Conservation (phyloP, 495 filamentous ascomycete species). For the Penicillium riverlandense region DNA sequence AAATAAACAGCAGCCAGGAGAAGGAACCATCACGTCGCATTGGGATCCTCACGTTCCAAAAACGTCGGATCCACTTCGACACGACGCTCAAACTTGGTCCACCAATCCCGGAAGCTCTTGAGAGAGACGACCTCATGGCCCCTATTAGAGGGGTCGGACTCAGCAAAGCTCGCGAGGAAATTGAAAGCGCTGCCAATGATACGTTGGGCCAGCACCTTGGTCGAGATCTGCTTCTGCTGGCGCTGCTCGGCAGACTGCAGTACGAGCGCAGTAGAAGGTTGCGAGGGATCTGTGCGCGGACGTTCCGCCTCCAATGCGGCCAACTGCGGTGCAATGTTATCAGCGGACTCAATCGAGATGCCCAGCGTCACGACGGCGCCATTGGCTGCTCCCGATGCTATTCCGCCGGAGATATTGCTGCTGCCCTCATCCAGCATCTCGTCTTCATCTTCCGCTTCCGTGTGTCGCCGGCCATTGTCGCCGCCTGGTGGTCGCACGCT, state of each 20-base stretch:
- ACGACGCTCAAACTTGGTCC: slow-evolving; percentile 89
- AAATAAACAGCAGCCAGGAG: not conserved
- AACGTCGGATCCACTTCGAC: slow-evolving; percentile 83
- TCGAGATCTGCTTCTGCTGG: slow-evolving; percentile 41
- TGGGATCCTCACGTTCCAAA: slow-evolving; percentile 68
- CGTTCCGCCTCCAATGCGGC: slow-evolving; percentile 44
- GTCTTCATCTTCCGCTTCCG: slow-evolving; percentile 29
- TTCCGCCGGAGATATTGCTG: not conserved
- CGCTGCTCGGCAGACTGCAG: slow-evolving; percentile 13
- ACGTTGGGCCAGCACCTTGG: slow-evolving; percentile 75
- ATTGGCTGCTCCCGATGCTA: slow-evolving; percentile 3
- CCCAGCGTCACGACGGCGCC: slow-evolving; percentile 58
- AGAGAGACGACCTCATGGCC: slow-evolving; percentile 82
- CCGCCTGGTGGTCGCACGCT: slow-evolving; percentile 39
- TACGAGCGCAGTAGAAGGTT: slow-evolving; percentile 20
- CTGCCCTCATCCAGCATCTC: slow-evolving; percentile 39
- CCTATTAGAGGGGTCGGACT: slow-evolving; percentile 30
- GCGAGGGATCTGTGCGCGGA: slow-evolving; percentile 10
- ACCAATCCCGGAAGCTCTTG: slow-evolving; percentile 93
- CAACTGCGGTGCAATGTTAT: slow-evolving; percentile 63
- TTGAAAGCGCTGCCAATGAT: slow-evolving; percentile 98
- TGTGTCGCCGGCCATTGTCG: slow-evolving; percentile 9
- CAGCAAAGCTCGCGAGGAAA: slow-evolving; percentile 83
- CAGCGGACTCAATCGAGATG: slow-evolving; percentile 71
- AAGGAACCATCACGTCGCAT: slow-evolving; percentile 7